A percentile compares a stretch with the other conserved stretches of the same genome.
phyloP scores from a whole-genome alignment of 345 rosid species.

The Aquilaria yunnanensis region DNA sequence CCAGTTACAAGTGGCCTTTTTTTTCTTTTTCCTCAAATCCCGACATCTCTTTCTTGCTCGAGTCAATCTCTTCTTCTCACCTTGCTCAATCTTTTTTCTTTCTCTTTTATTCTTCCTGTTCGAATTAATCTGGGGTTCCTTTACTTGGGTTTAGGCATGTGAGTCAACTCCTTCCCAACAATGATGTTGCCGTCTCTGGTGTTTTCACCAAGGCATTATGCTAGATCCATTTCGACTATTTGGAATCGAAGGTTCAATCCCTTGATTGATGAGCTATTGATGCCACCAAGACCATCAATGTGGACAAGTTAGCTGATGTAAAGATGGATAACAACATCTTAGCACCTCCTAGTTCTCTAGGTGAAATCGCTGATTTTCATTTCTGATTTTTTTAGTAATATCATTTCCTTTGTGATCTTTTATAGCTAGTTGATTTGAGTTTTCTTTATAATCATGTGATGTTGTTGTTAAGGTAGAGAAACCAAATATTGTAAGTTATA shows the following conservation, averaged over 20 bases:
- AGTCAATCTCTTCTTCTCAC: too few species aligned
- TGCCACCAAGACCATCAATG: conserved; percentile 32
- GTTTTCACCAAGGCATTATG: conserved; percentile 28
- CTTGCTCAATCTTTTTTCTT: too few species aligned
- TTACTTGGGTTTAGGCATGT: too few species aligned
- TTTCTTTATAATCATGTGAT: conserved; percentile 36
- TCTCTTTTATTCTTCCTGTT: too few species aligned
- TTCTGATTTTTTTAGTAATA: conserved; percentile 22
- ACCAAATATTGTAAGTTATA: conserved; percentile 25
- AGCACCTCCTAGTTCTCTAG: conserved; percentile 19
- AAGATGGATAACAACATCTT: conserved; percentile 33
- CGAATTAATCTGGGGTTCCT: too few species aligned
- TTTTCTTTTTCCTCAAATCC: too few species aligned
- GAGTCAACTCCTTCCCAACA: conserved; percentile 23
- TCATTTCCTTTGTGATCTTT: neutral
- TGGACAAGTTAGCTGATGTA: conserved; percentile 42
- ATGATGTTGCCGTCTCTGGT: conserved; percentile 23
- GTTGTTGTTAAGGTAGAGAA: conserved; percentile 31
- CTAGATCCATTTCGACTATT: conserved; percentile 46
- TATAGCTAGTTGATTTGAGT: neutral
- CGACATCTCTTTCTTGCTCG: too few species aligned
- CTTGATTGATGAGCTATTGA: conserved; percentile 55
- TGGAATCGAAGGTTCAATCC: conserved; percentile 47
- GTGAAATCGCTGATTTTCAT: conserved; percentile 29
- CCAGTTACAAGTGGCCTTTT: too few species aligned